Evolutionary conservation across 2,329 filamentous ascomycete species (phyloP).

Genomic region (Sphaerulina populicola): DNA sequence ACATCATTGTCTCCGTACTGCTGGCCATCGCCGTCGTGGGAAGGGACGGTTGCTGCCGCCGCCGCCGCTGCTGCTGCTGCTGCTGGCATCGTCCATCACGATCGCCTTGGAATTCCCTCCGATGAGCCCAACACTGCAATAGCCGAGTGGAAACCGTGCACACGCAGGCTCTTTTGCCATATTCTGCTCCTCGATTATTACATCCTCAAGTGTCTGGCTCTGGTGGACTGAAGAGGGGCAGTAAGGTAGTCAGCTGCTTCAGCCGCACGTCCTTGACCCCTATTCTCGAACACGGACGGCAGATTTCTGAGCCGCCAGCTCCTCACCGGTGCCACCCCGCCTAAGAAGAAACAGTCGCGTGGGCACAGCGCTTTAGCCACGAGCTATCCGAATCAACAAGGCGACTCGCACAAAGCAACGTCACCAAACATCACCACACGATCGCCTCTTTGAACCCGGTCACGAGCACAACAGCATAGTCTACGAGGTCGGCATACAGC

Average conservation of each 20-base stretch:
- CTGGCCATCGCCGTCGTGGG: not conserved
- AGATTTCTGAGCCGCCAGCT: conserved; percentile 1
- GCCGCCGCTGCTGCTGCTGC: no score
- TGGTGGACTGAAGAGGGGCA: not conserved
- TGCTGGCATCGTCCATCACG: no score
- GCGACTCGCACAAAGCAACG: not conserved
- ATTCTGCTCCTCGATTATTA: not conserved
- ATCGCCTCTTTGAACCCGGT: not conserved
- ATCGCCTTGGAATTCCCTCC: not conserved
- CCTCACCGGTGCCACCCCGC: conserved; percentile 9
- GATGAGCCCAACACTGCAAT: conserved; percentile 3
- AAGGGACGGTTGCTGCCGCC: not conserved
- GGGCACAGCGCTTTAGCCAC: conserved; percentile 13
- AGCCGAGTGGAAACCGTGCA: not conserved
- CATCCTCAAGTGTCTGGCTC: not conserved
- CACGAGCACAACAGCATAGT: not conserved
- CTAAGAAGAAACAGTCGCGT: conserved; percentile 4
- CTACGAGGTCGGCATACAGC: not conserved
- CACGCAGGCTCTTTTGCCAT: not conserved
- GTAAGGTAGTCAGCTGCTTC: not conserved
- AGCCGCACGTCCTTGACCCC: conserved; percentile 1
- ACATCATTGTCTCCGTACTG: not conserved
- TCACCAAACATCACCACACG: not conserved
- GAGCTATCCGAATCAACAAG: not conserved
- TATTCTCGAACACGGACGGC: not conserved